These are phyloP conservation scores for Daldinia sp. DNA, from an alignment of 2,329 filamentous ascomycete species.

Conservation along the genomic window DNA sequence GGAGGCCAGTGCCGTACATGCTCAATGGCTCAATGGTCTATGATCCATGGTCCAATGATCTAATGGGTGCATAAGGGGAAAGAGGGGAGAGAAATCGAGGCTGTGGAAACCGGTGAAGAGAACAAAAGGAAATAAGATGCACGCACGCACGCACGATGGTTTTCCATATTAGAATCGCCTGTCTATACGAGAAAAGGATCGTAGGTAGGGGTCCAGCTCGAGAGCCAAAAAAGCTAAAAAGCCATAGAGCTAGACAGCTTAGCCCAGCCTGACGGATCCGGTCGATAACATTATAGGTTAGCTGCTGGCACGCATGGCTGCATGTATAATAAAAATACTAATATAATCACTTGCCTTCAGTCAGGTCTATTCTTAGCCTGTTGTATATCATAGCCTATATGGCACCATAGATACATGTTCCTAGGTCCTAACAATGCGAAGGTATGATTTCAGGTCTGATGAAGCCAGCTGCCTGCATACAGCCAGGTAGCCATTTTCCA, in stretches of 20 bases:
- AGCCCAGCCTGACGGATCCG: conserved; percentile 28
- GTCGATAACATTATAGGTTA: conserved; percentile 29
- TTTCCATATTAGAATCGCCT: conserved; percentile 19
- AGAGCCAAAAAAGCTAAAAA: not conserved
- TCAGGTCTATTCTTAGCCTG: conserved; percentile 39
- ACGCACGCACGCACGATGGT: conserved; percentile 30
- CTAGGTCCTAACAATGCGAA: conserved; percentile 23
- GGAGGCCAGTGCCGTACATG: conserved; percentile 23
- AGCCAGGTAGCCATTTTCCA: conserved; percentile 25
- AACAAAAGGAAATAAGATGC: conserved; percentile 10
- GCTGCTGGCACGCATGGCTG: conserved; percentile 5
- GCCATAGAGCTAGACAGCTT: conserved; percentile 12
- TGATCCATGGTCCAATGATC: not conserved
- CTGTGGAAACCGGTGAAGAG: conserved; percentile 38
- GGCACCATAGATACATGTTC: conserved; percentile 27
- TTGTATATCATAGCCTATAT: conserved; percentile 26
- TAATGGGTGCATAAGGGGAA: conserved; percentile 11
- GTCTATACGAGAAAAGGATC: conserved; percentile 37
- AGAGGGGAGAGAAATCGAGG: conserved; percentile 25
- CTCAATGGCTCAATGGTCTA: conserved; percentile 1
- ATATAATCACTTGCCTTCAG: conserved; percentile 11
- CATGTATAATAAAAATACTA: conserved; percentile 16
- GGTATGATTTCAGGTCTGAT: conserved; percentile 31
- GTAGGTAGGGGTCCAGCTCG: conserved; percentile 26
- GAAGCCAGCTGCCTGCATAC: conserved; percentile 25